phyloP scores from a whole-genome alignment of 2,329 filamentous ascomycete genomes.

The Clonostachys solani region DNA sequence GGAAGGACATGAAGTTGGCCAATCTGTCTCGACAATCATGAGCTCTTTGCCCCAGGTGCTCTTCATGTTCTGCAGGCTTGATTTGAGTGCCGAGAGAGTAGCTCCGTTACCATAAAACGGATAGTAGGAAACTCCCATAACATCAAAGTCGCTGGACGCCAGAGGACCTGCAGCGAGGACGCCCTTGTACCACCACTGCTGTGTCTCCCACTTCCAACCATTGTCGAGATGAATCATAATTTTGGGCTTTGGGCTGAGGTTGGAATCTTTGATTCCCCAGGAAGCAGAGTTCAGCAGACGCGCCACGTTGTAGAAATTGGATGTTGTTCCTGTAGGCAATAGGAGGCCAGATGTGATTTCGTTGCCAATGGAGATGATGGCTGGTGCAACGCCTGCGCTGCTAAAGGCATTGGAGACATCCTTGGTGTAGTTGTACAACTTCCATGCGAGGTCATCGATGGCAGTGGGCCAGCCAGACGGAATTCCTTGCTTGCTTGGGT shows the following conservation, averaged over 20 bases:
- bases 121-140: conserved; percentile 71
- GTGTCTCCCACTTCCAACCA: conserved; percentile 66
- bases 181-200: conserved; percentile 61
- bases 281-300: conserved; percentile 60
- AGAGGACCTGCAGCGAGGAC: conserved; percentile 49
- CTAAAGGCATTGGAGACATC: conserved; percentile 58
- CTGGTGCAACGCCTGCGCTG: conserved; percentile 45
- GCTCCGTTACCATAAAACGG: conserved; percentile 63
- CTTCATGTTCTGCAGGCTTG: conserved; percentile 54
- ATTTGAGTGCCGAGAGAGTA: conserved; percentile 51
- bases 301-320: conserved; percentile 55
- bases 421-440: conserved; percentile 66
- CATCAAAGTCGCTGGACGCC: conserved; percentile 55
- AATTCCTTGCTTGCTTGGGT: conserved; percentile 57
- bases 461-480: conserved; percentile 61
- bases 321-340: conserved; percentile 57
- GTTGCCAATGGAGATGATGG: conserved; percentile 68
- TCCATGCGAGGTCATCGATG: conserved; percentile 53
- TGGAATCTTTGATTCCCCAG: conserved; percentile 60
- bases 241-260: conserved; percentile 50
- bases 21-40: conserved; percentile 67
- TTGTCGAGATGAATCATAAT: conserved; percentile 75
- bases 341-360: conserved; percentile 66
- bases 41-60: conserved; percentile 60
- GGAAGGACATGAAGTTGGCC: conserved; percentile 60